These are phyloP conservation scores for Encephalitozoon intestinalis DNA, from an alignment of 371 early-diverging fungal species.

Conservation along the genomic window DNA sequence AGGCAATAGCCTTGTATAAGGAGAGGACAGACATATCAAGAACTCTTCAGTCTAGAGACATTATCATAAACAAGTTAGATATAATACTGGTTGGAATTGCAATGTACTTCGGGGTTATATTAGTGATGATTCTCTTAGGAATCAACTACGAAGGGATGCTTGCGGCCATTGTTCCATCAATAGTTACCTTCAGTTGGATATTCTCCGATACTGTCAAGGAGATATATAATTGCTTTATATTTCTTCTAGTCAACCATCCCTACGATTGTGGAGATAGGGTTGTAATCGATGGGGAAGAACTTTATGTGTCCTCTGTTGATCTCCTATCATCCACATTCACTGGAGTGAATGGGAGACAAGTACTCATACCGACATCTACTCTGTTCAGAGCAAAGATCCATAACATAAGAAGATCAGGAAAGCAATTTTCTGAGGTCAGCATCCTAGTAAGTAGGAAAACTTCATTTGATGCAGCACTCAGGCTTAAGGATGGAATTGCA, in stretches of 20 bases:
- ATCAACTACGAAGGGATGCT: constrained; percentile 54
- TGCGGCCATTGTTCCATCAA: constrained; percentile 52
- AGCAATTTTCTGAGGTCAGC: constrained; percentile 45
- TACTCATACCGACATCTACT: constrained; percentile 57
- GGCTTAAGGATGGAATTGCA: constrained; percentile 39
- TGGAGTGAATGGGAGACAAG: constrained; percentile 41
- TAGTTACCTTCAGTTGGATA: constrained; percentile 60
- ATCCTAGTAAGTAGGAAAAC: constrained; percentile 35
- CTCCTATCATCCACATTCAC: constrained; percentile 56
- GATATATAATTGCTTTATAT: constrained; percentile 60
- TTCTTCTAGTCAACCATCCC: constrained; percentile 57
- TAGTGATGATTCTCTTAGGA: constrained; percentile 51
- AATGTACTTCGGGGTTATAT: constrained; percentile 36
- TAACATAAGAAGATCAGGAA: constrained; percentile 58
- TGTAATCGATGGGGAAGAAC: constrained; percentile 47
- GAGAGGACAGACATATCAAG: constrained; percentile 52
- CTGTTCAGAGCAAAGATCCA: constrained; percentile 51
- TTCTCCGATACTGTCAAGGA: constrained; percentile 61
- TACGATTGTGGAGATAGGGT: constrained; percentile 60
- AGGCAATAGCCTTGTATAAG: constrained; percentile 22
- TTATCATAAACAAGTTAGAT: constrained; percentile 55
- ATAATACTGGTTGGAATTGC: constrained; percentile 41
- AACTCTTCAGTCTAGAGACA: constrained; percentile 59
- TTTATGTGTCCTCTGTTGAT: constrained; percentile 54
- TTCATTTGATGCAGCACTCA: constrained; percentile 33